phyloP scores from a whole-genome alignment of 257 asterid species.

The Rauvolfia tetraphylla region DNA sequence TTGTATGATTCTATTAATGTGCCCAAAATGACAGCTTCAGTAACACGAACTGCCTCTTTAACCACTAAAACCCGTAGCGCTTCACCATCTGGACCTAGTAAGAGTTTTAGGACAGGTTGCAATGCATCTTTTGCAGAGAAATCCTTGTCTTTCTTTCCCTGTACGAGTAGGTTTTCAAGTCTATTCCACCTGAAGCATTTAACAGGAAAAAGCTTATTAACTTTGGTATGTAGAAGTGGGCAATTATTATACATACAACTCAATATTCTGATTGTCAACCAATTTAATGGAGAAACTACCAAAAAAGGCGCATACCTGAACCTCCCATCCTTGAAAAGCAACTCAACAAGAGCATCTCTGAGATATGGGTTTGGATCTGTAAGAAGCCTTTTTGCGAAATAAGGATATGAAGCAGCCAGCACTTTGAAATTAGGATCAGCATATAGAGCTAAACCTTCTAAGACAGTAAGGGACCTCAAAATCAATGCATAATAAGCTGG shows the following conservation, averaged over 20 bases:
- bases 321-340: conserved; percentile 93
- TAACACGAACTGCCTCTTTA: conserved; percentile 79
- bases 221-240: not conserved
- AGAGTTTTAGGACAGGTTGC: conserved; percentile 89
- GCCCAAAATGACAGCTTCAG: conserved; percentile 82
- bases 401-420: conserved; percentile 98
- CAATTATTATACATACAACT: not conserved
- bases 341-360: conserved; percentile 98
- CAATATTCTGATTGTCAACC: conserved; percentile 9
- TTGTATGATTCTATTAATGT: conserved; percentile 70
- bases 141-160: conserved; percentile 85
- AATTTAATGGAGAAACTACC: conserved; percentile 14
- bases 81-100: conserved; percentile 86
- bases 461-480: conserved; percentile 95
- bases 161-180: conserved; percentile 91
- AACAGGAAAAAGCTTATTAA: conserved; percentile 4
- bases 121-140: conserved; percentile 92
- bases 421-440: conserved; percentile 99
- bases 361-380: conserved; percentile 99
- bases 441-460: conserved; percentile 95
- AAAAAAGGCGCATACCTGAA: conserved; percentile 66
- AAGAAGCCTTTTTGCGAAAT: conserved; percentile 96
- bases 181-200: conserved; percentile 82
- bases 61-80: conserved; percentile 70
- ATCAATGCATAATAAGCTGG: conserved; percentile 98